Evolutionary conservation across 2,329 filamentous ascomycete species (phyloP).

Genomic region (Colletotrichum spinosum): DNA sequence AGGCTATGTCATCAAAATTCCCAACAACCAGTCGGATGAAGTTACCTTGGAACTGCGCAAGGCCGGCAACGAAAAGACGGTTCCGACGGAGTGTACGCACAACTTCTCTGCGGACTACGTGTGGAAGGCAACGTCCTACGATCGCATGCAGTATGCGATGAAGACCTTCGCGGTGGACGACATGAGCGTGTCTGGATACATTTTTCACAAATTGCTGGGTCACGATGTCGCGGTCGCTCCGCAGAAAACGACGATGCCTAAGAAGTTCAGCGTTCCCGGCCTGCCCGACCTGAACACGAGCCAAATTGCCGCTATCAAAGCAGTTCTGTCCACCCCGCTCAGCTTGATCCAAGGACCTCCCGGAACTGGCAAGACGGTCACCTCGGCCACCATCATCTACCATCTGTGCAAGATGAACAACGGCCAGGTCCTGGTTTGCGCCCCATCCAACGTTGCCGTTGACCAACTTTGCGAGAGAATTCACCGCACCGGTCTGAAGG

Average conservation of each 20-base stretch:
- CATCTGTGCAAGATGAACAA: constrained; percentile 96
- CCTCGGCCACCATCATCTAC: constrained; percentile 98
- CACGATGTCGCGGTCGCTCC: constrained; percentile 94
- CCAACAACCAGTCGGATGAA: constrained; percentile 98
- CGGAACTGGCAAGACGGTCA: constrained; percentile 98
- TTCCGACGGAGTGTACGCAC: constrained; percentile 95
- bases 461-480: constrained; percentile 98
- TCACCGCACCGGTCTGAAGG: constrained; percentile 93
- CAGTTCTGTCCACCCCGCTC: constrained; percentile 90
- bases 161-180: constrained; percentile 98
- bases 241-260: constrained; percentile 95
- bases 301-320: constrained; percentile 96
- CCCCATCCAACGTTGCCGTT: constrained; percentile 97
- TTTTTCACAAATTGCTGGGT: constrained; percentile 95
- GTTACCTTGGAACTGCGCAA: constrained; percentile 95
- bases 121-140: constrained; percentile 99
- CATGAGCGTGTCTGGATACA: constrained; percentile 98
- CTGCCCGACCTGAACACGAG: constrained; percentile 95
- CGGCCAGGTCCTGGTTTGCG: constrained; percentile 94
- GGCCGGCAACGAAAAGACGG: constrained; percentile 94
- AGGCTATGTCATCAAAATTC: constrained; percentile 98
- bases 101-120: constrained; percentile 99
- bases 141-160: constrained; percentile 99
- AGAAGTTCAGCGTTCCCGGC: constrained; percentile 95
- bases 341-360: constrained; percentile 97